phyloP scores from a whole-genome alignment of 768 basidiomycete genomes.

The Tephrocybe sp. region DNA sequence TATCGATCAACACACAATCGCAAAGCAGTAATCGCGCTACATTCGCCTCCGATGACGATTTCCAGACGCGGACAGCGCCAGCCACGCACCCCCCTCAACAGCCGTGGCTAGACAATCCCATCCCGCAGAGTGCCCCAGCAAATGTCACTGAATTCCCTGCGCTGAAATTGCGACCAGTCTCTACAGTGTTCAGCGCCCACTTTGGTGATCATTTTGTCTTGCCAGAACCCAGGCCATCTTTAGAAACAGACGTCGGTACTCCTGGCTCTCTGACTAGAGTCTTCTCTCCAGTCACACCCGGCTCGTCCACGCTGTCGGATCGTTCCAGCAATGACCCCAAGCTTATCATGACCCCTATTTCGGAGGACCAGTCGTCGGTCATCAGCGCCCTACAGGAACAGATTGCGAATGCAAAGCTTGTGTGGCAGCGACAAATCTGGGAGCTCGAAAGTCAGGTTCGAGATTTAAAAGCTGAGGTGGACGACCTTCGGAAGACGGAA shows the following conservation, averaged over 20 bases:
- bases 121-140: conserved; percentile 67
- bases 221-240: conserved; percentile 32
- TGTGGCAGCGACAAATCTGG: conserved; percentile 74
- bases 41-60: conserved; percentile 23
- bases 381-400: conserved; percentile 63
- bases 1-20: conserved; percentile 41
- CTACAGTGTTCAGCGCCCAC: conserved; percentile 71
- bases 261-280: conserved; percentile 49
- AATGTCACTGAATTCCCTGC: conserved; percentile 61
- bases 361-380: conserved; percentile 43
- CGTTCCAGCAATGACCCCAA: conserved; percentile 29
- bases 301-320: conserved; percentile 16
- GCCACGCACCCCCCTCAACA: background rate
- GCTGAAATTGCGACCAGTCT: conserved; percentile 73
- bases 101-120: conserved; percentile 26
- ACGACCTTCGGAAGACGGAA: conserved; percentile 44
- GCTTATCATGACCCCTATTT: conserved; percentile 19
- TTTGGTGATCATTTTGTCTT: conserved; percentile 52
- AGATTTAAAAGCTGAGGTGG: conserved; percentile 69
- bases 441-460: conserved; percentile 75
- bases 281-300: conserved; percentile 40
- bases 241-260: conserved; percentile 46
- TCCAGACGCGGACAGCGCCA: conserved; percentile 25
- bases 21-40: conserved; percentile 20
- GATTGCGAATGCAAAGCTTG: conserved; percentile 52